A percentile compares a stretch with the other conserved stretches of the same genome.
These are phyloP conservation scores for Baorangia bicolor DNA, from an alignment of 768 basidiomycete species.

Conservation along the genomic window DNA sequence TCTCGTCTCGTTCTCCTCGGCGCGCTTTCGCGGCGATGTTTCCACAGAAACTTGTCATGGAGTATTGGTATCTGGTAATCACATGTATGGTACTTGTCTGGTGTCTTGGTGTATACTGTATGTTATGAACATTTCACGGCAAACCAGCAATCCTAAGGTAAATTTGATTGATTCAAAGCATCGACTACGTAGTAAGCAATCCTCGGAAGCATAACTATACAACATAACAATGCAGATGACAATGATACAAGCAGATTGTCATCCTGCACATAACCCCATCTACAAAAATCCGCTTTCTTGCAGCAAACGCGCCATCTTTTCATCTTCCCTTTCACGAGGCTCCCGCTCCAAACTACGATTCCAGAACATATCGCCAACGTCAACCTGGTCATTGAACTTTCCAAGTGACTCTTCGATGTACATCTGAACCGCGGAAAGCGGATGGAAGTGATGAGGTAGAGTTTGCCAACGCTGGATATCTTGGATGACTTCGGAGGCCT, in stretches of 20 bases:
- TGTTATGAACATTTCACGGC: not conserved
- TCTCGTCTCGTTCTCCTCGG: not conserved
- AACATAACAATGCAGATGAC: conserved; percentile 13
- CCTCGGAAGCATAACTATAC: conserved; percentile 21
- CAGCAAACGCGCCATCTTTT: conserved; percentile 89
- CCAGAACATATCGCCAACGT: conserved; percentile 80
- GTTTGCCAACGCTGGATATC: conserved; percentile 97
- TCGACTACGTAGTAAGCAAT: conserved; percentile 13
- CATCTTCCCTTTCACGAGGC: conserved; percentile 93
- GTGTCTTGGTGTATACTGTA: not conserved
- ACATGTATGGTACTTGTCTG: not conserved
- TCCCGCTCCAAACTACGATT: conserved; percentile 82
- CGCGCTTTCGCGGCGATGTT: not conserved
- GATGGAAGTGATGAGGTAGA: conserved; percentile 81
- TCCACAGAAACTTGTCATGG: not conserved
- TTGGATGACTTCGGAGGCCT: conserved; percentile 93
- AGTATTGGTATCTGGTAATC: not conserved
- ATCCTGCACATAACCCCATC: conserved; percentile 7
- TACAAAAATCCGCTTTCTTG: conserved; percentile 88
- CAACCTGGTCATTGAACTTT: conserved; percentile 64
- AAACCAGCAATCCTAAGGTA: not conserved
- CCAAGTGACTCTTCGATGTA: conserved; percentile 81
- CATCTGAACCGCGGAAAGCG: conserved; percentile 61
- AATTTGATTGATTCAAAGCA: not conserved
- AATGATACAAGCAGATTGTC: conserved; percentile 5